These are phyloP conservation scores for Neonectria ditissima DNA, from an alignment of 2,329 filamentous ascomycete genomes.

Conservation along the genomic window DNA sequence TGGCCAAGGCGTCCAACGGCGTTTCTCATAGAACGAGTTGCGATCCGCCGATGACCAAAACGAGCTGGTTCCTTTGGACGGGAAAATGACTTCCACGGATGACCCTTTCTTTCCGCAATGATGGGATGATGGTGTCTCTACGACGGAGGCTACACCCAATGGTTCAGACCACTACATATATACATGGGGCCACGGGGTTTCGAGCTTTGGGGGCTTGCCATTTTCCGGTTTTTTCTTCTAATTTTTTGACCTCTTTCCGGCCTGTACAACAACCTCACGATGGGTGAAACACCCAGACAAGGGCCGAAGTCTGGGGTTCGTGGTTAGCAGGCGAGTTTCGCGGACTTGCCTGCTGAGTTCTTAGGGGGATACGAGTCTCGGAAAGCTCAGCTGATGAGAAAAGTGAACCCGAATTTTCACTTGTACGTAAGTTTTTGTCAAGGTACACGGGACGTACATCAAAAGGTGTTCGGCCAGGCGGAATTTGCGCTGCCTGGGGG, in stretches of 20 bases:
- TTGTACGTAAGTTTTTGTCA: constrained; percentile 56
- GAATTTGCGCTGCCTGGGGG: constrained; percentile 43
- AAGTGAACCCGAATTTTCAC: constrained; percentile 35
- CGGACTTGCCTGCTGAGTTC: constrained; percentile 29
- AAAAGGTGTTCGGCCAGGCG: constrained; percentile 59
- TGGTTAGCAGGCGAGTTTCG: constrained; percentile 27
- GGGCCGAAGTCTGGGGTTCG: constrained; percentile 36
- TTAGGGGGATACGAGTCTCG: constrained; percentile 27
- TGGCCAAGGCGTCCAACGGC: constrained; percentile 66
- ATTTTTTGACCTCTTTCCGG: constrained; percentile 39
- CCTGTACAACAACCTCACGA: constrained; percentile 48
- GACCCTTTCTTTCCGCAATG: constrained; percentile 41
- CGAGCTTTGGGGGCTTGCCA: constrained; percentile 27
- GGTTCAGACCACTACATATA: constrained; percentile 36
- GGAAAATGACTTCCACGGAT: constrained; percentile 25
- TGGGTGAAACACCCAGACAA: constrained; percentile 38
- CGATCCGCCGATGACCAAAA: constrained; percentile 17
- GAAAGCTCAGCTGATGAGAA: constrained; percentile 22
- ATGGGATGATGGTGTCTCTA: constrained; percentile 18
- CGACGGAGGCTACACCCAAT: constrained; percentile 5
- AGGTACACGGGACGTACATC: constrained; percentile 54
- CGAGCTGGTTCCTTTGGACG: constrained; percentile 4
- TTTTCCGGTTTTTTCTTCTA: constrained; percentile 27
- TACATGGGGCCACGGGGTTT: constrained; percentile 36
- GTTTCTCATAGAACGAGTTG: constrained; percentile 63